phyloP scores from a whole-genome alignment of 306 rosid species.

The Ammopiptanthus mongolicus region DNA sequence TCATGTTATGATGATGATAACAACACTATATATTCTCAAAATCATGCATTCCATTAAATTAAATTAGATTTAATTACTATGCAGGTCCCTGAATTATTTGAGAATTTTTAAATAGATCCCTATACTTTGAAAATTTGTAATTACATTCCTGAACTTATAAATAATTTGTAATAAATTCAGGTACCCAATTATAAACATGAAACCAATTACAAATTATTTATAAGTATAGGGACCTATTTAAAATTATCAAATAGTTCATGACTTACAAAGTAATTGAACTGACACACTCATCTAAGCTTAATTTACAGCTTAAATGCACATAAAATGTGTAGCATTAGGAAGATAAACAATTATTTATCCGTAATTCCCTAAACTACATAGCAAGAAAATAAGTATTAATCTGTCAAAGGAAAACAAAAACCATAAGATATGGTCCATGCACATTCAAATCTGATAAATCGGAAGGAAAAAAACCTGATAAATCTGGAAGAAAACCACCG shows the following conservation, averaged over 20 bases:
- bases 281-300: neutral
- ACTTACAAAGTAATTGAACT: too few relatives aligned
- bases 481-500: neutral
- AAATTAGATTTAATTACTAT: too few relatives aligned
- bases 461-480: neutral
- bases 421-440: neutral
- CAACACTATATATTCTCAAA: neutral
- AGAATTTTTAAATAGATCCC: too few relatives aligned
- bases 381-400: neutral
- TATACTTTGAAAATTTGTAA: too few relatives aligned
- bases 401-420: neutral
- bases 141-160: too few relatives aligned
- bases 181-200: too few relatives aligned
- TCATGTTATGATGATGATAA: too few relatives aligned
- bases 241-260: too few relatives aligned
- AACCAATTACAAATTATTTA: too few relatives aligned
- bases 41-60: neutral
- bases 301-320: neutral
- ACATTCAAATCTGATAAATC: neutral
- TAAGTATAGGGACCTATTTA: too few relatives aligned
- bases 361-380: neutral
- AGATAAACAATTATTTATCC: neutral
- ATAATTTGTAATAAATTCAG: too few relatives aligned
- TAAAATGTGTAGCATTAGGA: neutral
- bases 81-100: too few relatives aligned